These are phyloP conservation scores for Halteria grandinella DNA, from an alignment of 73 alveolate genomes.

Conservation along the genomic window DNA sequence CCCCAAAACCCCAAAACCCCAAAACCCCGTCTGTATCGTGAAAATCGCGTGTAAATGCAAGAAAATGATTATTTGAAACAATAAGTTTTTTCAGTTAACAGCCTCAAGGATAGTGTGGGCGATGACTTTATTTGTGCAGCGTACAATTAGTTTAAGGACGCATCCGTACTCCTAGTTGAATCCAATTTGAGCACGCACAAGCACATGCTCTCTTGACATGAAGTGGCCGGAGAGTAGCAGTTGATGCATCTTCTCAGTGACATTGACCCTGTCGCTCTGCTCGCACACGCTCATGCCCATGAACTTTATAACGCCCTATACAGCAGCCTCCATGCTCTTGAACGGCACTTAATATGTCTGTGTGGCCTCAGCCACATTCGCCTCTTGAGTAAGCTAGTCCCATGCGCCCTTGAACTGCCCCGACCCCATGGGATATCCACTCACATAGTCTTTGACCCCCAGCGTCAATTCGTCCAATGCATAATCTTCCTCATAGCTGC, in stretches of 20 bases:
- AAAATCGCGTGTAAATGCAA: no score
- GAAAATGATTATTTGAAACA: no score
- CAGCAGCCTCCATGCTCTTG: constrained; percentile 54
- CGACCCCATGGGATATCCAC: constrained; percentile 3
- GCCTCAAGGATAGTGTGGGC: no score
- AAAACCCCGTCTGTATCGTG: no score
- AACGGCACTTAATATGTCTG: constrained; percentile 45
- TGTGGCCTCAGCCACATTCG: constrained; percentile 14
- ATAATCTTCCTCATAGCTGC: constrained; percentile 65
- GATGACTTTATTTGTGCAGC: no score
- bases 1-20: no score
- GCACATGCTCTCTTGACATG: constrained; percentile 26
- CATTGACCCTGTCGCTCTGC: constrained; percentile 42
- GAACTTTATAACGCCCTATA: constrained; percentile 38
- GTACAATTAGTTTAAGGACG: constrained; percentile 58
- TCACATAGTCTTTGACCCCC: constrained; percentile 52
- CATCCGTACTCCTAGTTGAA: constrained; percentile 70
- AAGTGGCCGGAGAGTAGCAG: constrained; percentile 57
- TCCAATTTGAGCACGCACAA: constrained; percentile 65
- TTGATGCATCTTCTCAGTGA: constrained; percentile 57
- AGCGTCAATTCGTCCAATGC: constrained; percentile 14
- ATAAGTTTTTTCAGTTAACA: no score
- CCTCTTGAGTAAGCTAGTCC: constrained; percentile 35
- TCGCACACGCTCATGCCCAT: constrained; percentile 60
- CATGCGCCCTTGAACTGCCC: constrained; percentile 33